A percentile compares a stretch with the other conserved stretches of the same genome.
Evolutionary conservation across 805 yeast genomes (phyloP).

Genomic region (Ogataea neopini): DNA sequence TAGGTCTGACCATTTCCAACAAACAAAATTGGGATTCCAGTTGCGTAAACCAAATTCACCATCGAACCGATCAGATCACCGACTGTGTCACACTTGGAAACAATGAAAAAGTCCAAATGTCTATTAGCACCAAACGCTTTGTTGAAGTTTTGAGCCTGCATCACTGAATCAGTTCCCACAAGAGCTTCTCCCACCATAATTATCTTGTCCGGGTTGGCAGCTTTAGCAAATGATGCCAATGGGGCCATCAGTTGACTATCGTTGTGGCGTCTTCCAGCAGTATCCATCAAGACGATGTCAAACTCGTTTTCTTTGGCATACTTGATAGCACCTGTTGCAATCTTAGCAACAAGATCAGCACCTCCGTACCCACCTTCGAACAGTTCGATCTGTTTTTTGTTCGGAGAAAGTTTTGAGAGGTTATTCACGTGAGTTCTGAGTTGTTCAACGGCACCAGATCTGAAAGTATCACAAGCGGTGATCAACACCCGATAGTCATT

Average conservation of each 20-base stretch:
- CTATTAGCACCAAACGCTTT: constrained; percentile 87
- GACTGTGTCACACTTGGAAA: constrained; percentile 95
- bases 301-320: constrained; percentile 67
- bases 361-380: constrained; percentile 97
- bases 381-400: constrained; percentile 56
- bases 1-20: constrained; percentile 98
- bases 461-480: constrained; percentile 96
- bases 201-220: constrained; percentile 93
- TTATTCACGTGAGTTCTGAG: constrained; percentile 90
- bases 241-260: constrained; percentile 96
- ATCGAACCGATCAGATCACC: constrained; percentile 95
- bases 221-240: constrained; percentile 88
- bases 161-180: constrained; percentile 96
- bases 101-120: constrained; percentile 82
- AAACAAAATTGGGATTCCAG: constrained; percentile 91
- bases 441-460: constrained; percentile 99
- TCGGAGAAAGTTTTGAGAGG: constrained; percentile 63
- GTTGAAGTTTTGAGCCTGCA: constrained; percentile 91
- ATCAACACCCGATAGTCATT: constrained; percentile 83
- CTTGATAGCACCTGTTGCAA: constrained; percentile 88
- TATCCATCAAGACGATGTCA: constrained; percentile 90
- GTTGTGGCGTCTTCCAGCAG: constrained; percentile 97
- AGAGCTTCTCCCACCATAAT: constrained; percentile 99
- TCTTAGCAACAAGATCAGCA: constrained; percentile 88
- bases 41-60: constrained; percentile 97